phyloP scores from a whole-genome alignment of 306 rosid genomes.

The Cyclanthera cordifolia region DNA sequence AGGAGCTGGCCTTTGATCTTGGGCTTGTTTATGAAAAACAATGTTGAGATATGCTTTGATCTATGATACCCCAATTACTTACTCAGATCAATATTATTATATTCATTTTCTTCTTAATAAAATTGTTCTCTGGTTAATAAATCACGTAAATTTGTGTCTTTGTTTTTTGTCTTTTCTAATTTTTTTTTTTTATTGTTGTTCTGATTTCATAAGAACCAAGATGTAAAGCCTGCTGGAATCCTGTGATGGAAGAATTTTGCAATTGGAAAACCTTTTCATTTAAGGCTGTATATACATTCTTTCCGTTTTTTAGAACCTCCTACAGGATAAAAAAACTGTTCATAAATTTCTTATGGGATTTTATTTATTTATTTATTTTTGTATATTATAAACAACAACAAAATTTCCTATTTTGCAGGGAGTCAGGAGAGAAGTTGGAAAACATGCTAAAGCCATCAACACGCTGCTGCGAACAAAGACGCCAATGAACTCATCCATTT shows the following conservation, averaged over 20 bases:
- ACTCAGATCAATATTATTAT: no score
- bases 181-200: no score
- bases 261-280: not conserved
- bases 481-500: slow-evolving; percentile 20
- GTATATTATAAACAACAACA: not conserved
- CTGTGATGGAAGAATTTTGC: not conserved
- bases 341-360: not conserved
- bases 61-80: no score
- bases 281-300: not conserved
- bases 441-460: slow-evolving; percentile 60
- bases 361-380: not conserved
- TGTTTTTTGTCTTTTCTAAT: no score
- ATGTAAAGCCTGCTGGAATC: not conserved
- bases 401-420: slow-evolving; percentile 43
- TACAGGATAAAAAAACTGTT: not conserved
- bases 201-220: not conserved
- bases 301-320: not conserved
- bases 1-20: not conserved
- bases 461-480: slow-evolving; percentile 22
- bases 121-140: no score
- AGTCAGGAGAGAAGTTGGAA: slow-evolving; percentile 92
- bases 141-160: no score
- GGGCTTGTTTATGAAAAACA: no score
- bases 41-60: no score
- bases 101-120: no score